These are phyloP conservation scores for Solidago caesia DNA, from an alignment of 129 eudicot species.

Conservation along the genomic window DNA sequence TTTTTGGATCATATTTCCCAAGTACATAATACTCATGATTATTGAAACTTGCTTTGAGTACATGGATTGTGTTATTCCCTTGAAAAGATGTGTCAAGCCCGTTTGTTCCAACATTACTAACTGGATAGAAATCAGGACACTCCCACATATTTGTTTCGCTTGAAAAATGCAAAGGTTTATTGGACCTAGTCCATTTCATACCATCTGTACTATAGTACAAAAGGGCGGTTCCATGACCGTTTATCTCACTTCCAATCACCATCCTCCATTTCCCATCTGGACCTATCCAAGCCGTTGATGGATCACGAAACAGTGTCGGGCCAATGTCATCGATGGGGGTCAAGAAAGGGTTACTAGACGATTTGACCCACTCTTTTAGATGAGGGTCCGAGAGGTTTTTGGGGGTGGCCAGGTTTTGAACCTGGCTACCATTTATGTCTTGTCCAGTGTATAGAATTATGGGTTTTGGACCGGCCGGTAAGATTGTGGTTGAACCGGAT, in stretches of 20 bases:
- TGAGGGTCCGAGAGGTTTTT: conserved; percentile 52
- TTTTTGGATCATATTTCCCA: conserved; percentile 44
- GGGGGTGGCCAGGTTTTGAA: conserved; percentile 71
- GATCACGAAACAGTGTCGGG: conserved; percentile 45
- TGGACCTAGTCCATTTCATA: conserved; percentile 41
- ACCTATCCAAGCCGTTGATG: conserved; percentile 65
- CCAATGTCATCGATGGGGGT: conserved; percentile 28
- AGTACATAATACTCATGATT: conserved; percentile 45
- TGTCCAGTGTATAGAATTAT: conserved; percentile 61
- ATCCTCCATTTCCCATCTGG: conserved; percentile 49
- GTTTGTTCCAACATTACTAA: conserved; percentile 24
- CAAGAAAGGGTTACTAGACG: conserved; percentile 51
- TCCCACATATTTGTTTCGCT: conserved; percentile 60
- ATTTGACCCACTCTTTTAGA: conserved; percentile 55
- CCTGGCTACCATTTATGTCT: conserved; percentile 34
- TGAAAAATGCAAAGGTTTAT: conserved; percentile 39
- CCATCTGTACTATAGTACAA: conserved; percentile 51
- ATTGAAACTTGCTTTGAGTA: conserved; percentile 45
- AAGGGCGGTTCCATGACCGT: conserved; percentile 41
- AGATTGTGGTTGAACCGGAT: conserved; percentile 65
- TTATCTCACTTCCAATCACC: conserved; percentile 42
- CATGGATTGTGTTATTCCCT: conserved; percentile 45
- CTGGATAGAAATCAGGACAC: conserved; percentile 68
- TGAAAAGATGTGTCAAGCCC: conserved; percentile 48
- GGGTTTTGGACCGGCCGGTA: conserved; percentile 39